phyloP scores from a whole-genome alignment of 2,329 filamentous ascomycete species.

The Cordyceps farinosa region DNA sequence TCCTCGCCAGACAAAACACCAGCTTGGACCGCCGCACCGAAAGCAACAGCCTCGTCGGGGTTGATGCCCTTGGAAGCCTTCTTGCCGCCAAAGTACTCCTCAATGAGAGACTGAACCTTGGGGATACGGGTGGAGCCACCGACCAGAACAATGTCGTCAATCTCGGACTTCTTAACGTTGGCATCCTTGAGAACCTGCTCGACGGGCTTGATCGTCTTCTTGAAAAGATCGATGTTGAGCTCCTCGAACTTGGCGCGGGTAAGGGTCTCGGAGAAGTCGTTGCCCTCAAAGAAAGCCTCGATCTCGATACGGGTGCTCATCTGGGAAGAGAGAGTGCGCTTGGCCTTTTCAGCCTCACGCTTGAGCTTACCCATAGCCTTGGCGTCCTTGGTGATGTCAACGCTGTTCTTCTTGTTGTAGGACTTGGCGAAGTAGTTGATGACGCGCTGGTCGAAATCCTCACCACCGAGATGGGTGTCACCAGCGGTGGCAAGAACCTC shows the following conservation, averaged over 20 bases:
- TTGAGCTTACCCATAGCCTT: conserved; percentile 99
- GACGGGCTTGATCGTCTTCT: conserved; percentile 98
- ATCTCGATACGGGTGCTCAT: conserved; percentile 94
- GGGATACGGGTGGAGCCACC: conserved; percentile 99
- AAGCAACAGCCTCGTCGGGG: conserved; percentile 98
- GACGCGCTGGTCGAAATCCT: conserved; percentile 97
- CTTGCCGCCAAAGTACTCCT: conserved; percentile 95
- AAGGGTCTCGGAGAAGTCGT: conserved; percentile 97
- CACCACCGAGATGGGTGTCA: conserved; percentile 96
- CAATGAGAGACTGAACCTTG: conserved; percentile 90
- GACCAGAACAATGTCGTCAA: conserved; percentile 95
- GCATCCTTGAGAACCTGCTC: conserved; percentile 98
- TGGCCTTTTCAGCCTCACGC: conserved; percentile 99
- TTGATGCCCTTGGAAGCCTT: conserved; percentile 99
- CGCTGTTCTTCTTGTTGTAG: conserved; percentile 97
- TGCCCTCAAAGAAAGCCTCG: conserved; percentile 92
- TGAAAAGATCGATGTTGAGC: conserved; percentile 98
- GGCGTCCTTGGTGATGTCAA: conserved; percentile 88
- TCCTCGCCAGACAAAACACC: conserved; percentile 90
- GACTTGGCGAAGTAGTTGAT: conserved; percentile 95
- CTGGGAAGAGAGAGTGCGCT: conserved; percentile 93
- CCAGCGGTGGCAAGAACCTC: conserved; percentile 92
- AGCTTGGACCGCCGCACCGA: conserved; percentile 94
- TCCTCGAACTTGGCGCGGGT: conserved; percentile 99
- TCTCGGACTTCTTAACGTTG: conserved; percentile 92